Percentiles rank a stretch among this genome's conserved stretches.
Conservation (phyloP, 768 basidiomycete species). For the Phylloporus sp. region DNA sequence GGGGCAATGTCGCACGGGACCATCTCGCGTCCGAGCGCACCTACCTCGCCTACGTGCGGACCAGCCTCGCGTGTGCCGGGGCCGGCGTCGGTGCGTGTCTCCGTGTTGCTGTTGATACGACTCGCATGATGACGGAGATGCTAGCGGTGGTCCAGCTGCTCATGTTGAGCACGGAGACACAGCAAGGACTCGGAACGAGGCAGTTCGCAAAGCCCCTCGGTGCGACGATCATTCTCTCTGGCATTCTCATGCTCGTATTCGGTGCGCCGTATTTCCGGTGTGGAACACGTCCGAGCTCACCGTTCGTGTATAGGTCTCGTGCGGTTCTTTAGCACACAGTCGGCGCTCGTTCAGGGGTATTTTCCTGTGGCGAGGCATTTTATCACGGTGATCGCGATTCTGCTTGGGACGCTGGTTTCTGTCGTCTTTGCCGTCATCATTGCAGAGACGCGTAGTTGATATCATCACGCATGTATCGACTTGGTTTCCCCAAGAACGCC, state of each 20-base stretch:
- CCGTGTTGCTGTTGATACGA: neutral
- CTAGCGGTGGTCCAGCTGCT: conserved; percentile 55
- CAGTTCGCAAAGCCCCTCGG: conserved; percentile 50
- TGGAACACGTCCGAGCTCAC: neutral
- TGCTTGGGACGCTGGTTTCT: conserved; percentile 39
- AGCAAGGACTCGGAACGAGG: conserved; percentile 15
- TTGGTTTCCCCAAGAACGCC: neutral
- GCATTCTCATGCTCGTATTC: conserved; percentile 43
- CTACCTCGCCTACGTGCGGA: conserved; percentile 62
- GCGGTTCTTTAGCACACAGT: conserved; percentile 54
- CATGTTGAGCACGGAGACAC: conserved; percentile 31
- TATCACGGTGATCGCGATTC: conserved; percentile 37
- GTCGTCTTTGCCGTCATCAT: conserved; percentile 44
- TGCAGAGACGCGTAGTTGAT: conserved; percentile 20
- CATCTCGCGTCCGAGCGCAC: conserved; percentile 63
- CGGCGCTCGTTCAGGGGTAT: conserved; percentile 43
- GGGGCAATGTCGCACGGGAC: conserved; percentile 60
- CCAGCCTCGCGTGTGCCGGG: conserved; percentile 55
- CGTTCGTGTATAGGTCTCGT: conserved; percentile 34
- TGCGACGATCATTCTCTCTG: conserved; percentile 44
- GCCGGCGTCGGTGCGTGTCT: conserved; percentile 53
- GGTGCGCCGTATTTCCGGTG: conserved; percentile 32
- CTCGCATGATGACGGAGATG: neutral
- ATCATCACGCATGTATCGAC: neutral
- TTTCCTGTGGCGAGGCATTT: conserved; percentile 54